Evolutionary conservation across 257 asterid genomes (phyloP), one percentile per base, ranked within the genome.

Genomic region (Ophiorrhiza pumila): DNA sequence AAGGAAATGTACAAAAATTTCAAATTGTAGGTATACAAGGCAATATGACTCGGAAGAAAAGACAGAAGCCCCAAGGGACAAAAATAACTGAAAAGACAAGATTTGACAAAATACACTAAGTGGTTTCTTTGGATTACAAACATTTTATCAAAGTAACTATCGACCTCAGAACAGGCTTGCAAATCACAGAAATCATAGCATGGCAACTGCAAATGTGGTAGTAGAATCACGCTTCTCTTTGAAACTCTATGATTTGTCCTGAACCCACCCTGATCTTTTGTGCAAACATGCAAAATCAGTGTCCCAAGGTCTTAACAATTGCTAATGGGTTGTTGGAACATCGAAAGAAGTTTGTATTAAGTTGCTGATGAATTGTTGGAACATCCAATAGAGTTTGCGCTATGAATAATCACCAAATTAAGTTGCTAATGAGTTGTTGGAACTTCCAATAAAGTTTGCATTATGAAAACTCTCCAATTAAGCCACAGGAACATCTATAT

Each of bases 11-110:
- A 56, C 37, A 46, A 64, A 5, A 64, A 70, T 20, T 69, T 66
- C 69, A 67, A 32, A 79, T 25, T 61, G 71, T 74, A 75, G 65
- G 65, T 9, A 65, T 71, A 41, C 49, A 70, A 70, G 71, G 34
- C 37, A 73, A 53, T 41, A 17, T 11, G 62, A 32, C 31, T 63
- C 4, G 32, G 49, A 39, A 31, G 45, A 22, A n/a, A 55, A 20
- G 61, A 42, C 39, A 56, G 27, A 35, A 58, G 14, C 3, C 27
- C 50, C 12, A 29, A 49, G 76, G n/a, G 18, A 15, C 68, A 34
- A 47, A 23, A 12, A 65, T 37, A 7, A 46, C 32, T 9, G 50
- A 45, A 45, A 45, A 45, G 50, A 45, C 9, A 45, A 4, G 50
- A 0, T 43, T 45, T 17, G 14, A 9, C 10, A 4, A 45, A 9